phyloP scores from a whole-genome alignment of 2,329 filamentous ascomycete species.

The Aspergillus spinulosporus region DNA sequence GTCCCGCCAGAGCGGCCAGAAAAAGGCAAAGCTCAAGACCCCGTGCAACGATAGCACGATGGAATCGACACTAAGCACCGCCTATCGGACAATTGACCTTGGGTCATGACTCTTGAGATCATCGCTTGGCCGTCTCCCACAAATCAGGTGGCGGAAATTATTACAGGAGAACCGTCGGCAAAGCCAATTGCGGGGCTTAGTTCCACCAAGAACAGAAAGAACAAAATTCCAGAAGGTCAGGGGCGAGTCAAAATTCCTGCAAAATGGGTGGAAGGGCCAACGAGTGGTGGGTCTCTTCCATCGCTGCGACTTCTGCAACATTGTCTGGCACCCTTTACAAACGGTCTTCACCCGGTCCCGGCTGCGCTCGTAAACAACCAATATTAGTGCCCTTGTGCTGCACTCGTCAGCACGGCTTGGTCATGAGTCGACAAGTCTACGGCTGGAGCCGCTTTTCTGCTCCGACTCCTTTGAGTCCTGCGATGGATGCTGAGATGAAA shows the following conservation, averaged over 20 bases:
- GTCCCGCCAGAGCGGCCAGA: neutral
- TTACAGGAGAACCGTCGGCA: conserved; percentile 21
- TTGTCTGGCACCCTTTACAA: neutral
- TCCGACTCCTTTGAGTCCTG: neutral
- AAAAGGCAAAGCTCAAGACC: conserved; percentile 1
- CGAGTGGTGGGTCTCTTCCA: conserved; percentile 12
- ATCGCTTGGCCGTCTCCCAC: conserved; percentile 21
- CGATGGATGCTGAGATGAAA: neutral
- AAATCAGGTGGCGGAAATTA: conserved; percentile 26
- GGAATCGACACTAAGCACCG: conserved; percentile 22
- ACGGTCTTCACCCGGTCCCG: too few species aligned
- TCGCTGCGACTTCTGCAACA: neutral
- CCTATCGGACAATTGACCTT: conserved; percentile 22
- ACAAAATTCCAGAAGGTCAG: conserved; percentile 27
- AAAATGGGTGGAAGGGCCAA: conserved; percentile 4
- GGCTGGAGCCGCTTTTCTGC: neutral
- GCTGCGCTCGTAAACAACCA: too few species aligned
- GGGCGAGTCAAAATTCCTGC: conserved; percentile 16
- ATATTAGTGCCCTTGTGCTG: too few species aligned
- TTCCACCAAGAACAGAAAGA: conserved; percentile 20
- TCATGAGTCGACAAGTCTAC: neutral
- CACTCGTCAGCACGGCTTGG: neutral
- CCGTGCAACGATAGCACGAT: conserved; percentile 15
- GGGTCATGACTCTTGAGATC: conserved; percentile 20
- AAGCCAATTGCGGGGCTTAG: conserved; percentile 22